phyloP scores from a whole-genome alignment of 169 alveolate genomes.

The Ichthyophthirius multifiliis region DNA sequence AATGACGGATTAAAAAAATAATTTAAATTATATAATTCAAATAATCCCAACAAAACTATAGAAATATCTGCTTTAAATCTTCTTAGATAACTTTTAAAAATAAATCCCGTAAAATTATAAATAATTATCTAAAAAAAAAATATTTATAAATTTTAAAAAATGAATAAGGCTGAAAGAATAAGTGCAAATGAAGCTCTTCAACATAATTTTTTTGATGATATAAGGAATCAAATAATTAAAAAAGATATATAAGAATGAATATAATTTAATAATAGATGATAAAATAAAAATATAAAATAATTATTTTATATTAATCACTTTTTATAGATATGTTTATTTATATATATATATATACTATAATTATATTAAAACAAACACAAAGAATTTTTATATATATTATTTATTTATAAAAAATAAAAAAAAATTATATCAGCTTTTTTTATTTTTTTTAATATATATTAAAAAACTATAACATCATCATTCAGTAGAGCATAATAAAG shows the following conservation, averaged over 20 bases:
- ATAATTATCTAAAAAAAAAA: background rate
- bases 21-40: background rate
- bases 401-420: background rate
- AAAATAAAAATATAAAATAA: background rate
- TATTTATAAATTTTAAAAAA: background rate
- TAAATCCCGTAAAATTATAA: background rate
- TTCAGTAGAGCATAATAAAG: slow-evolving; percentile 77
- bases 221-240: background rate
- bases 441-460: background rate
- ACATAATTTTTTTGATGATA: slow-evolving; percentile 50
- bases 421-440: background rate
- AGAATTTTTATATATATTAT: background rate
- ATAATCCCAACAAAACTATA: background rate
- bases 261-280: background rate
- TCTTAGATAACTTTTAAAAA: background rate
- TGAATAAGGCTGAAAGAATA: slow-evolving; percentile 46
- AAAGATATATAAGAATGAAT: background rate
- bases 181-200: slow-evolving; percentile 48
- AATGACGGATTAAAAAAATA: background rate
- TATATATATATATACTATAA: background rate
- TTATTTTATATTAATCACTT: background rate
- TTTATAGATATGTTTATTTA: background rate
- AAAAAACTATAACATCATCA: slow-evolving; percentile 20
- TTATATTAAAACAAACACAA: background rate
- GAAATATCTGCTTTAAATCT: background rate